Evolutionary conservation across 495 filamentous ascomycete genomes (phyloP).

Genomic region (Cercophora sp.): DNA sequence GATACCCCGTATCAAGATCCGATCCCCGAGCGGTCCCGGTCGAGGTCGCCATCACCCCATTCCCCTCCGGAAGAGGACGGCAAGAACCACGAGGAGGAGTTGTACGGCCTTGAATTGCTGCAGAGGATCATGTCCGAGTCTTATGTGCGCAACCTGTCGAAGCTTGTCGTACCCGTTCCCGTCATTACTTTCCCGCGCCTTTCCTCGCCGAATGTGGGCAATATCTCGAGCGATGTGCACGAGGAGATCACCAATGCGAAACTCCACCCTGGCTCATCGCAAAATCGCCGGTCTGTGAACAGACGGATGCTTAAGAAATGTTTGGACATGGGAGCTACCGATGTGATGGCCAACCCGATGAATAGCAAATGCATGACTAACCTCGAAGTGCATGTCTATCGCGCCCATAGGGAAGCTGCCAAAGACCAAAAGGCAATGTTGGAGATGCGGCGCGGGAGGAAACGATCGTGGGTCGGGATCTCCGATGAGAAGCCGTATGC

Average conservation of each 20-base stretch:
- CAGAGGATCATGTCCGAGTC: constrained; percentile 67
- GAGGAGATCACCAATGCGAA: constrained; percentile 29
- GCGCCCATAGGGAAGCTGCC: constrained; percentile 65
- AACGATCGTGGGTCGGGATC: constrained; percentile 90
- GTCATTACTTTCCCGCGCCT: constrained; percentile 46
- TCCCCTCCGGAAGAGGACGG: constrained; percentile 34
- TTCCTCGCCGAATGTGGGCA: constrained; percentile 21
- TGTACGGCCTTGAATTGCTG: constrained; percentile 66
- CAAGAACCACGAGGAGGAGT: constrained; percentile 45
- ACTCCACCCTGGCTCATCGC: constrained; percentile 13
- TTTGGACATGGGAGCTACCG: constrained; percentile 78
- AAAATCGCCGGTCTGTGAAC: constrained; percentile 31
- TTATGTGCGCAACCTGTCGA: constrained; percentile 65
- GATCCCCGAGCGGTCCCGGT: constrained; percentile 32
- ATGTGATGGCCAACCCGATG: constrained; percentile 77
- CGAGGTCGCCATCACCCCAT: constrained; percentile 38
- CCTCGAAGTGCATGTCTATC: constrained; percentile 77
- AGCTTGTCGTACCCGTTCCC: constrained; percentile 69
- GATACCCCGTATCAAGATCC: constrained; percentile 60
- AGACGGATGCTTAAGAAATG: constrained; percentile 54
- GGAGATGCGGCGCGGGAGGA: constrained; percentile 63
- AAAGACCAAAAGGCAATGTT: constrained; percentile 65
- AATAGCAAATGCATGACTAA: constrained; percentile 64
- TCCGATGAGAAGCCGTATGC: constrained; percentile 81
- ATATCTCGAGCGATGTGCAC: constrained; percentile 30